Evolutionary conservation across 1,284 basidiomycete genomes (phyloP).

Genomic region (Omphalotus olearius): DNA sequence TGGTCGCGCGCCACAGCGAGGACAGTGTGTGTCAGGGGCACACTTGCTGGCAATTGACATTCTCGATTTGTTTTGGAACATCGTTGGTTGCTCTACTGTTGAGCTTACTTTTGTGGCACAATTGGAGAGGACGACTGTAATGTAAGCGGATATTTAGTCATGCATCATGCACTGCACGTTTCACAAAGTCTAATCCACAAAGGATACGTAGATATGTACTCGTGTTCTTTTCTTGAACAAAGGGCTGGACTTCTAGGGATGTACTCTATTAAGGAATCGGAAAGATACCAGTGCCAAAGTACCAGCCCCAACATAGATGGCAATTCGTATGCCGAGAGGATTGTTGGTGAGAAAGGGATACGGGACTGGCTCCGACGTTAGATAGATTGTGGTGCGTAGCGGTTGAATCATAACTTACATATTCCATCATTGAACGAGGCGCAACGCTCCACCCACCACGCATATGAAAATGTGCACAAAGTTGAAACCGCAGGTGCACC

Average conservation of each 20-base stretch:
- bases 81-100: constrained; percentile 39
- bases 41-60: constrained; percentile 63
- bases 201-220: too few relatives aligned
- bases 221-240: too few relatives aligned
- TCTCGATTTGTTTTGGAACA: constrained; percentile 43
- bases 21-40: constrained; percentile 50
- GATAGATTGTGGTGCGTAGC: not conserved
- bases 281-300: constrained; percentile 56
- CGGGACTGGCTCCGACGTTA: constrained; percentile 46
- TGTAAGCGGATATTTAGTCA: not conserved
- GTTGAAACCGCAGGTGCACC: constrained; percentile 43
- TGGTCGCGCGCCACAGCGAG: constrained; percentile 45
- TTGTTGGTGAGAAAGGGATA: constrained; percentile 78
- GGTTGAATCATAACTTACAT: constrained; percentile 41
- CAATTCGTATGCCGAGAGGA: constrained; percentile 45
- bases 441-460: constrained; percentile 66
- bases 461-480: constrained; percentile 50
- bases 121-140: constrained; percentile 56
- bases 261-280: constrained; percentile 47
- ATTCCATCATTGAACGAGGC: constrained; percentile 56
- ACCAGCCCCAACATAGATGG: constrained; percentile 56
- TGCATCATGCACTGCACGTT: not conserved
- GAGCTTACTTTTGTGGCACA: constrained; percentile 51
- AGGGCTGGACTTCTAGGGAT: constrained; percentile 13
- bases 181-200: not conserved